Conservation (phyloP, 495 filamentous ascomycete genomes). For the Astrocystis sublimbata region DNA sequence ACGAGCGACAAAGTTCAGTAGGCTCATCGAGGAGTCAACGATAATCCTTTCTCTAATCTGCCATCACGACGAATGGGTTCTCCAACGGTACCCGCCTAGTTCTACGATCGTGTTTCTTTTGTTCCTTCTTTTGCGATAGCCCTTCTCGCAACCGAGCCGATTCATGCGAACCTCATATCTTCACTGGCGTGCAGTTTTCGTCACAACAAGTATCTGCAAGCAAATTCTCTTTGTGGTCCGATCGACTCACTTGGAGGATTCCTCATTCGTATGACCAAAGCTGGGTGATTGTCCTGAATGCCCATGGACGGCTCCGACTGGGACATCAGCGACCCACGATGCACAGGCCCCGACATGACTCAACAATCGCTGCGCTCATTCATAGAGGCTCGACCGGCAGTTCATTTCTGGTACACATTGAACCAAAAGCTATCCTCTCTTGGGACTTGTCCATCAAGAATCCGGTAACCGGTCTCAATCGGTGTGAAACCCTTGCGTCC, state of each 20-base stretch:
- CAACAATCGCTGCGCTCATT: neutral
- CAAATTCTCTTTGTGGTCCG: conserved; percentile 1
- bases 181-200: conserved; percentile 26
- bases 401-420: conserved; percentile 38
- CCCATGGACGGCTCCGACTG: conserved; percentile 2
- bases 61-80: neutral
- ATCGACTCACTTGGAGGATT: conserved; percentile 5
- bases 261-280: conserved; percentile 7
- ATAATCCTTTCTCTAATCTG: conserved; percentile 28
- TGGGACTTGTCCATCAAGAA: conserved; percentile 18
- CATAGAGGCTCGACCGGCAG: conserved; percentile 9
- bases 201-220: conserved; percentile 15
- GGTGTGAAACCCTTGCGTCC: neutral
- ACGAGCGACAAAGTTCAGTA: conserved; percentile 54
- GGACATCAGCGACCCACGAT: neutral
- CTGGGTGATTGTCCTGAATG: conserved; percentile 1
- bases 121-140: conserved; percentile 24
- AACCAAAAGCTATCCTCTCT: conserved; percentile 19
- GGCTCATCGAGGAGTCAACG: conserved; percentile 52
- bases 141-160: conserved; percentile 25
- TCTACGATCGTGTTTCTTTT: conserved; percentile 9
- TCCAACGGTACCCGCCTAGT: conserved; percentile 7
- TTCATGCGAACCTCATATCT: conserved; percentile 31
- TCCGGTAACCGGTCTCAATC: too few relatives aligned
- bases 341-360: neutral